Base-by-base conservation (phyloP, 1,284 basidiomycete genomes). In the Microbotryum scabiosae region DNA sequence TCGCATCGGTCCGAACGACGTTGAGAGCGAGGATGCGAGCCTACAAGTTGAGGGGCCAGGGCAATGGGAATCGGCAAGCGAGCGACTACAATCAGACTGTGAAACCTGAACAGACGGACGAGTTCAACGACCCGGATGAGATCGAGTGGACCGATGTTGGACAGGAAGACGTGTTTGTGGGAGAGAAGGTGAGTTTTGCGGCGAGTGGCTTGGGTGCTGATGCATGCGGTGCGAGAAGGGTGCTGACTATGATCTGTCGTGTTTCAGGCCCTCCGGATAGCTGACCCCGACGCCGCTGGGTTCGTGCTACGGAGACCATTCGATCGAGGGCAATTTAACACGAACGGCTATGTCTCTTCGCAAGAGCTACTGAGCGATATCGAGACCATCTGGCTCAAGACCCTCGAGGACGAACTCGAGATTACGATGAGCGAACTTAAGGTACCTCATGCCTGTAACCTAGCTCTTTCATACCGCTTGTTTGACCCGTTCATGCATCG, bases 11-110 rank as follows among this genome's bases (percentile, higher is more conserved):
- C 36, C 80, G 83, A 12, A 78, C 82, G 26, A 90, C 88, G 20
- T 79, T 93, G 44, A 82, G 86, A 23, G 85, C 88, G 60, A 78
- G 88, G 58, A 90, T 94, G 86, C 81, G 85, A n/a, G 86, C 87
- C 70, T 89, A 90, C 76, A 90, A 92, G 74, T 79, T 92, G 51
- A 82, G 85, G 1, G 85, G 88, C 2, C 85, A 86, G 2, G 83
- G 85, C 12, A 86, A 88, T 21, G 81, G 80, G 46, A 86, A 88
- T 54, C 85, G 85, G 0, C 82, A 83, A 3, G 83, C 84, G 6
- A 88, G 87, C 67, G 84, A 73, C 36, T 74, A 72, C 61, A 80
- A 80, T 60, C 70, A 70, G n/a, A 76, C 74, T 44, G 76, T 76
- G 36, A 71, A 70, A 71, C 85, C 88, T 6, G 87, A 92, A 73